phyloP scores from a whole-genome alignment of 2,329 filamentous ascomycete species.

The Periconia sp. region DNA sequence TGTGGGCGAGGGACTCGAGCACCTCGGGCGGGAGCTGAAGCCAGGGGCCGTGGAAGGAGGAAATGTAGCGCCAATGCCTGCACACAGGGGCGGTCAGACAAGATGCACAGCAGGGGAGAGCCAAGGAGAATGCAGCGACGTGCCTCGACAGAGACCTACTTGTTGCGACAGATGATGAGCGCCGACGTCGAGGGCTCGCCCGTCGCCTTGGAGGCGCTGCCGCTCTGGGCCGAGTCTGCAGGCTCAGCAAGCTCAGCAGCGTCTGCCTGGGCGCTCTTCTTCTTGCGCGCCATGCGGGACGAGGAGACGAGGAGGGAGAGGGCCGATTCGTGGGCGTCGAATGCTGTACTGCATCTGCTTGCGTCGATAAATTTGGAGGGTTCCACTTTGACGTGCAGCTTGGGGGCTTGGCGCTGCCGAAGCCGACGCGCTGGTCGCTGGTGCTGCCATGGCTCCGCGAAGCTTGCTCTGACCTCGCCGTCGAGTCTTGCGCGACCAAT shows the following conservation, averaged over 20 bases:
- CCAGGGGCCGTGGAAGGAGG: constrained; percentile 84
- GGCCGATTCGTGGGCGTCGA: too few relatives aligned
- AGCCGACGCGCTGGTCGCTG: too few relatives aligned
- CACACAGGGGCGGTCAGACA: constrained; percentile 12
- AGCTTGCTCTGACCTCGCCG: constrained; percentile 1
- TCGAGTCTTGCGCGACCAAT: too few relatives aligned
- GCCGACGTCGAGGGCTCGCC: constrained; percentile 37
- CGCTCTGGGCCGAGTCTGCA: constrained; percentile 14
- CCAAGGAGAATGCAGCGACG: constrained; percentile 15
- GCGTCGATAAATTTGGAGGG: constrained; percentile 5
- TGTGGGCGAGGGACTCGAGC: constrained; percentile 77
- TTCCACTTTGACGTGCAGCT: constrained; percentile 2
- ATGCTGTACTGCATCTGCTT: too few relatives aligned
- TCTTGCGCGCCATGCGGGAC: constrained; percentile 40
- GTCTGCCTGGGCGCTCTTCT: constrained; percentile 37
- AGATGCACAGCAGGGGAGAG: constrained; percentile 4
- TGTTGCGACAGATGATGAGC: constrained; percentile 51
- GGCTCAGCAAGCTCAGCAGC: too few relatives aligned
- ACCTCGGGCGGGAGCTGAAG: constrained; percentile 79
- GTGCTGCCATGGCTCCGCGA: too few relatives aligned
- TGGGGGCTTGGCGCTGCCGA: neutral
- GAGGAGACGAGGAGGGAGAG: neutral
- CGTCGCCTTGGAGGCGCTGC: constrained; percentile 23
- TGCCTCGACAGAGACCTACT: constrained; percentile 45
- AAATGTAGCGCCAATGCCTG: constrained; percentile 87